Conservation (phyloP, 495 filamentous ascomycete species). For the Staphylotrichum tortipilum region DNA sequence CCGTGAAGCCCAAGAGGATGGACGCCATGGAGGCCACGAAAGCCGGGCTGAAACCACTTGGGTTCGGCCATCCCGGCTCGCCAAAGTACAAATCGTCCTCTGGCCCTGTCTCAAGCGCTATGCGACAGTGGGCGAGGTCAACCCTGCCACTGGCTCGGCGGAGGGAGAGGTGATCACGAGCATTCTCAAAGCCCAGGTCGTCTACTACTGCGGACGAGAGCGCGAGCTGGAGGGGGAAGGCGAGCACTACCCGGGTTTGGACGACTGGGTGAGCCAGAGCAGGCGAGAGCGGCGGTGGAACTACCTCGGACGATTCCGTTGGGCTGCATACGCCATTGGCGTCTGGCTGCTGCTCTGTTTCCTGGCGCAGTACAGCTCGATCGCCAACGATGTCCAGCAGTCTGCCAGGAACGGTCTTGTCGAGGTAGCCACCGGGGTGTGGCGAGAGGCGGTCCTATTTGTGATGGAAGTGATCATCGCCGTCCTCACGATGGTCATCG, state of each 20-base stretch:
- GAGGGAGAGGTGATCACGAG: constrained; percentile 24
- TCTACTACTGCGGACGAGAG: constrained; percentile 26
- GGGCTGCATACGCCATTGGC: not conserved
- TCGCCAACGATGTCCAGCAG: not conserved
- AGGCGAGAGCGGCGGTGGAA: not conserved
- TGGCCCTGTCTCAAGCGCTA: constrained; percentile 33
- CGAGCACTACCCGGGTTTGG: constrained; percentile 10
- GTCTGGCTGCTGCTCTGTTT: not conserved
- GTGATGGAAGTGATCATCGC: not conserved
- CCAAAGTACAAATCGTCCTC: constrained; percentile 33
- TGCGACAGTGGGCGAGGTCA: constrained; percentile 15
- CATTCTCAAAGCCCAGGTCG: constrained; percentile 21
- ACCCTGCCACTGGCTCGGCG: not conserved
- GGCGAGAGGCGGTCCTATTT: not conserved
- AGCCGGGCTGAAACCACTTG: not conserved
- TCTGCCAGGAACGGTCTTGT: not conserved
- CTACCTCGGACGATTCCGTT: not conserved
- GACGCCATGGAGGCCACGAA: not conserved
- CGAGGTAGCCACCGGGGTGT: not conserved
- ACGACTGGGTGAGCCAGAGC: constrained; percentile 1
- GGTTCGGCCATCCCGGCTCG: constrained; percentile 23
- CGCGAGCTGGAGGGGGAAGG: not conserved
- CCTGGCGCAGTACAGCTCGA: not conserved
- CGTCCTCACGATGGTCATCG: not conserved
- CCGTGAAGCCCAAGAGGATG: not conserved